A percentile compares a stretch with the other conserved stretches of the same genome.
These are phyloP conservation scores for Pinus albicaulis DNA, from an alignment of 75 land plant genomes.

Conservation along the genomic window DNA sequence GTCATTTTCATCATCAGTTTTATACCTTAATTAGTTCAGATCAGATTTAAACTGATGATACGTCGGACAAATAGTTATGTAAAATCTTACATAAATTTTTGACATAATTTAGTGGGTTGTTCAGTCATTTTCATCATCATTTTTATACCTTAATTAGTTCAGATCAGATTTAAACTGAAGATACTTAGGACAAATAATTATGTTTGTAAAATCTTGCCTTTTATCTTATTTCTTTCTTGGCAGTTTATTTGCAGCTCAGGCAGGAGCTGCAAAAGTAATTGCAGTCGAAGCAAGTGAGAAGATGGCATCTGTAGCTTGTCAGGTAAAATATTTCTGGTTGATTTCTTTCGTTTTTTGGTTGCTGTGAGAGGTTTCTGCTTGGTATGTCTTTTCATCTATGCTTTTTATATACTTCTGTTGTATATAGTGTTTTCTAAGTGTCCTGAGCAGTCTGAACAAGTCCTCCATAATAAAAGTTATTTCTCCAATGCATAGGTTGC, in stretches of 20 bases:
- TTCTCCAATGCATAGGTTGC: conserved; percentile 52
- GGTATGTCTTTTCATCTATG: background rate
- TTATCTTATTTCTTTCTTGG: conserved; percentile 3
- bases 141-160: no score
- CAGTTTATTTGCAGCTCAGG: conserved; percentile 97
- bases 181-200: no score
- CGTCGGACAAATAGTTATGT: background rate
- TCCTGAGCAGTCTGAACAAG: background rate
- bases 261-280: conserved; percentile 85
- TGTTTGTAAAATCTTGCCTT: background rate
- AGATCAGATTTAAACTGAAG: no score
- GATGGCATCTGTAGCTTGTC: conserved; percentile 82
- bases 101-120: no score
- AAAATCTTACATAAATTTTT: background rate
- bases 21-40: no score
- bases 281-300: conserved; percentile 95
- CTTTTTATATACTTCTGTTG: background rate
- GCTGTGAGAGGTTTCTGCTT: background rate
- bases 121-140: no score
- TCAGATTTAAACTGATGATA: no score
- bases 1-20: no score
- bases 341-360: background rate
- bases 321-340: conserved; percentile 35
- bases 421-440: background rate
- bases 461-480: background rate